A percentile compares a stretch with the other conserved stretches of the same genome.
These are phyloP conservation scores for Notholithocarpus densiflorus DNA, from an alignment of 306 rosid species.

Conservation along the genomic window DNA sequence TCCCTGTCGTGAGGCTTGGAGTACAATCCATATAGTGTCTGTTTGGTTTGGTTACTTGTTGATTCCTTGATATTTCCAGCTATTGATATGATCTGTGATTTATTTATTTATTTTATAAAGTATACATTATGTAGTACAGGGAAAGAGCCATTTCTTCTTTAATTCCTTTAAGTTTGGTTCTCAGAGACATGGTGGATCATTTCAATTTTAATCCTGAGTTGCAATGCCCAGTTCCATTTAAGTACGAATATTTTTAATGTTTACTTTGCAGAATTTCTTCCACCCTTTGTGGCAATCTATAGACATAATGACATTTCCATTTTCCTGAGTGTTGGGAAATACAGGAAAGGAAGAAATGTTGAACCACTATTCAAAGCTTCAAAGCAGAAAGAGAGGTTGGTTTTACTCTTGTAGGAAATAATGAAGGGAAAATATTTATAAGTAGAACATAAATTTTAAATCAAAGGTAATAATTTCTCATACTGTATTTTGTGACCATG, in stretches of 20 bases:
- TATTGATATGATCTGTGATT: background rate
- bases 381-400: background rate
- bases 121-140: too few species aligned
- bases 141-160: too few species aligned
- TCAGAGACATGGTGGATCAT: background rate
- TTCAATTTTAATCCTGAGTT: background rate
- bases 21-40: background rate
- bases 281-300: background rate
- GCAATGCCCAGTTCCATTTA: background rate
- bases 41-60: background rate
- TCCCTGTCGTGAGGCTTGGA: too few species aligned
- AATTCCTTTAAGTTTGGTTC: background rate
- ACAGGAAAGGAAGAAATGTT: background rate
- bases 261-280: background rate
- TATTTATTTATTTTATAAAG: too few species aligned
- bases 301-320: background rate
- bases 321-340: background rate
- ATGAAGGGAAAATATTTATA: background rate
- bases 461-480: background rate
- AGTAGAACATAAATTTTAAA: background rate
- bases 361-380: background rate
- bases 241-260: background rate
- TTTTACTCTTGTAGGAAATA: background rate
- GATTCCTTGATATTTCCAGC: background rate
- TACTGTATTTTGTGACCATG: background rate